A percentile compares a stretch with the other conserved stretches of the same genome.
These are phyloP conservation scores for Colletotrichum navitas DNA, from an alignment of 2,329 filamentous ascomycete species.

Conservation along the genomic window DNA sequence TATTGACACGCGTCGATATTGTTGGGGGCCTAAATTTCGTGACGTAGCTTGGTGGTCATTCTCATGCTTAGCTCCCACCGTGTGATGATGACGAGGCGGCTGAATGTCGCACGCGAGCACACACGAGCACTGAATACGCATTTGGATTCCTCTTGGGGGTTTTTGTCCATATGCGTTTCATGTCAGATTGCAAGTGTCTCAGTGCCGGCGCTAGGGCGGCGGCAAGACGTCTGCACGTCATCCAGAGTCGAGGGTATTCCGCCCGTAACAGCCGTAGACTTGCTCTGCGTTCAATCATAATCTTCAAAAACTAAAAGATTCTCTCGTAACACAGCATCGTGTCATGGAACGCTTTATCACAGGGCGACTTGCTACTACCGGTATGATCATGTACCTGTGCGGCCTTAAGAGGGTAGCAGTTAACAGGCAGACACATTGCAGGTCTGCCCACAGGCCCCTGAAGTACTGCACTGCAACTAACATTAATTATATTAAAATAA, in stretches of 20 bases:
- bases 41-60: slow-evolving; percentile 16
- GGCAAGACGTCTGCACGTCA: not conserved
- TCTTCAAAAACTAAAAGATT: too few species aligned
- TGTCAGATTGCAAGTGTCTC: not conserved
- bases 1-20: not conserved
- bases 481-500: too few species aligned
- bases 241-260: not conserved
- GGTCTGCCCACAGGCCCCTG: too few species aligned
- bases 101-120: not conserved
- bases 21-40: not conserved
- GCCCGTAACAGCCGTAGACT: not conserved
- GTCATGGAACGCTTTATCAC: not conserved
- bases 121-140: not conserved
- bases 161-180: not conserved
- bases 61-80: not conserved
- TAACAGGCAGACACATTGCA: too few species aligned
- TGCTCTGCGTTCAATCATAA: not conserved
- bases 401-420: too few species aligned
- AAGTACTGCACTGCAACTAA: too few species aligned
- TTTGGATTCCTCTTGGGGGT: not conserved
- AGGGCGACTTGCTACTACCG: too few species aligned
- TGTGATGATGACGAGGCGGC: slow-evolving; percentile 1
- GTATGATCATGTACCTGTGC: too few species aligned
- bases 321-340: accelerated
- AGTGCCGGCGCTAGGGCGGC: not conserved